Percentiles rank a stretch among this genome's conserved stretches.
Conservation (phyloP, 768 basidiomycete genomes). For the Piloderma croceum region DNA sequence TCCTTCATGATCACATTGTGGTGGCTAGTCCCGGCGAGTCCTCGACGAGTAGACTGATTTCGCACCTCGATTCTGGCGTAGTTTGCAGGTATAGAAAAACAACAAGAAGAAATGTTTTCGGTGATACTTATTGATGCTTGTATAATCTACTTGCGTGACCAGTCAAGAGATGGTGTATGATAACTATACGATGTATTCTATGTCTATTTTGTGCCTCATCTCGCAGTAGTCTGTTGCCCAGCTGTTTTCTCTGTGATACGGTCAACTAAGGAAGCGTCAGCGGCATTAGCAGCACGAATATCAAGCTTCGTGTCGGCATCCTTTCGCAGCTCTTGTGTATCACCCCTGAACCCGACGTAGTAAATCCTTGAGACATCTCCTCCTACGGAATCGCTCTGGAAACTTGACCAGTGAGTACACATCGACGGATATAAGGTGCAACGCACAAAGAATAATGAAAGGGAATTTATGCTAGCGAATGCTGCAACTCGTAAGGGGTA, state of each 20-base stretch:
- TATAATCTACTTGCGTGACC: too few species aligned
- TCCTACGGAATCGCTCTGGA: slow-evolving; percentile 61
- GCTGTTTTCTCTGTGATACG: slow-evolving; percentile 50
- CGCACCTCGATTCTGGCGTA: too few species aligned
- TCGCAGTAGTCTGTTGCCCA: slow-evolving; percentile 60
- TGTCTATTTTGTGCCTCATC: too few species aligned
- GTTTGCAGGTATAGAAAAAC: too few species aligned
- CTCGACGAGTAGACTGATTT: neutral
- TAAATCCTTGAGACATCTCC: slow-evolving; percentile 64
- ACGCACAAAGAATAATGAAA: slow-evolving; percentile 80
- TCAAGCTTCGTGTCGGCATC: slow-evolving; percentile 61
- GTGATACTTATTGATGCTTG: too few species aligned
- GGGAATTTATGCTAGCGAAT: slow-evolving; percentile 66
- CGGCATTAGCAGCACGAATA: slow-evolving; percentile 75
- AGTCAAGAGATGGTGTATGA: too few species aligned
- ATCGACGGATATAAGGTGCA: slow-evolving; percentile 4
- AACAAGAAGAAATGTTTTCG: too few species aligned
- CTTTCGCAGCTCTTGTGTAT: slow-evolving; percentile 46
- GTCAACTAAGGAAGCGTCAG: slow-evolving; percentile 65
- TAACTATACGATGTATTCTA: too few species aligned
- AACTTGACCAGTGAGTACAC: slow-evolving; percentile 4
- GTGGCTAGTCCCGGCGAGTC: neutral
- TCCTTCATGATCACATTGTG: neutral
- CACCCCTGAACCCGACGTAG: slow-evolving; percentile 82
- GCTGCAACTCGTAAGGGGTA: slow-evolving; percentile 75